phyloP scores from a whole-genome alignment of 768 basidiomycete genomes.

The Psilocybe sp. region DNA sequence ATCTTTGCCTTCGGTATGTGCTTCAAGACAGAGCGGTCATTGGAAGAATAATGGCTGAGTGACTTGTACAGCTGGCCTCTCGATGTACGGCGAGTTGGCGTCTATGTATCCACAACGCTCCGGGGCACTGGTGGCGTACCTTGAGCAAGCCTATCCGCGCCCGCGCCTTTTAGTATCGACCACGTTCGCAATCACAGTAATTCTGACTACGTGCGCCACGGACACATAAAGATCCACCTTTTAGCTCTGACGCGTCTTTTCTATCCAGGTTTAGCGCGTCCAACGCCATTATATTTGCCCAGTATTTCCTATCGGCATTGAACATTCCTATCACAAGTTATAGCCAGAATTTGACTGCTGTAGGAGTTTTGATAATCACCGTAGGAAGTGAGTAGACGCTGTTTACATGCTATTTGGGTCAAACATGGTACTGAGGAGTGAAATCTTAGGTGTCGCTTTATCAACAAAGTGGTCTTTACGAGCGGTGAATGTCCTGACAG shows the following conservation, averaged over 20 bases:
- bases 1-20: conserved; percentile 30
- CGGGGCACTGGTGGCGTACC: conserved; percentile 48
- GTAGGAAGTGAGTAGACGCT: conserved; percentile 17
- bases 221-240: background rate
- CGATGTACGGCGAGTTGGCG: conserved; percentile 41
- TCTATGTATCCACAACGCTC: conserved; percentile 47
- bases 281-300: conserved; percentile 35
- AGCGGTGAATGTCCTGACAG: conserved; percentile 27
- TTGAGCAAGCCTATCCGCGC: conserved; percentile 42
- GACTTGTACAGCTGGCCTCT: conserved; percentile 26
- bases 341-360: conserved; percentile 24
- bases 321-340: conserved; percentile 25
- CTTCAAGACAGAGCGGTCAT: background rate
- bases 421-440: background rate
- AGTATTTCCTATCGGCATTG: conserved; percentile 32
- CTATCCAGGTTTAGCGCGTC: conserved; percentile 26
- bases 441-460: conserved; percentile 23
- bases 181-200: conserved; percentile 36
- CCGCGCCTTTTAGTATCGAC: conserved; percentile 42
- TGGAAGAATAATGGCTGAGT: background rate
- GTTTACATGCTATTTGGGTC: background rate
- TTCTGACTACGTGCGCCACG: conserved; percentile 31
- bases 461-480: conserved; percentile 35
- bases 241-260: background rate
- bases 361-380: conserved; percentile 22